These are phyloP conservation scores for Boletus sensibilis DNA, from an alignment of 768 basidiomycete species.

Conservation along the genomic window DNA sequence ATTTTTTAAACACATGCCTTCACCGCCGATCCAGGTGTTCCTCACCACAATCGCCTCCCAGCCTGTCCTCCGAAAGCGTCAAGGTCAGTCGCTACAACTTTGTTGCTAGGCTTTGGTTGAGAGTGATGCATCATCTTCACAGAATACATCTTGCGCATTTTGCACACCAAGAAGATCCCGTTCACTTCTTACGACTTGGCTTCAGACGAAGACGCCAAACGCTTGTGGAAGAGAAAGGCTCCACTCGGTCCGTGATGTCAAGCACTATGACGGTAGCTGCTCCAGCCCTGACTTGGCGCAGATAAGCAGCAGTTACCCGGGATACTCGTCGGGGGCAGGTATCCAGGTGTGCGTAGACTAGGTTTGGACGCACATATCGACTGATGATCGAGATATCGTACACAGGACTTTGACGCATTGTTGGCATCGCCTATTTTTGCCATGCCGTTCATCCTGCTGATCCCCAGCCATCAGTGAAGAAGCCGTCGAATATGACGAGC, in stretches of 20 bases:
- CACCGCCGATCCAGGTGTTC: constrained; percentile 80
- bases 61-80: constrained; percentile 71
- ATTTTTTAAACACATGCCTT: constrained; percentile 49
- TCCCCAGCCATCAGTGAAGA: constrained; percentile 58
- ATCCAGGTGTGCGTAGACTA: constrained; percentile 62
- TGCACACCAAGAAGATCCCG: constrained; percentile 83
- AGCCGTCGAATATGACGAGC: constrained; percentile 76
- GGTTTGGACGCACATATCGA: neutral
- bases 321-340: constrained; percentile 73
- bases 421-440: constrained; percentile 36
- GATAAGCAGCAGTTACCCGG: constrained; percentile 86
- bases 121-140: neutral
- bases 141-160: constrained; percentile 80
- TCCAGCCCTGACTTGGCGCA: constrained; percentile 27
- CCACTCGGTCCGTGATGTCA: constrained; percentile 49
- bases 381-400: constrained; percentile 5
- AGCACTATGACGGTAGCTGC: neutral
- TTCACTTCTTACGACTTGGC: constrained; percentile 84
- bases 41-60: constrained; percentile 89
- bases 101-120: neutral
- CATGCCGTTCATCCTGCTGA: constrained; percentile 2
- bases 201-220: constrained; percentile 78
- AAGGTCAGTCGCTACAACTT: constrained; percentile 48
- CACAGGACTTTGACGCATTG: constrained; percentile 73
- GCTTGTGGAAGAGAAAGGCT: constrained; percentile 78